These are phyloP conservation scores for Melastoma malabathricum DNA, from an alignment of 345 rosid species.

Conservation along the genomic window DNA sequence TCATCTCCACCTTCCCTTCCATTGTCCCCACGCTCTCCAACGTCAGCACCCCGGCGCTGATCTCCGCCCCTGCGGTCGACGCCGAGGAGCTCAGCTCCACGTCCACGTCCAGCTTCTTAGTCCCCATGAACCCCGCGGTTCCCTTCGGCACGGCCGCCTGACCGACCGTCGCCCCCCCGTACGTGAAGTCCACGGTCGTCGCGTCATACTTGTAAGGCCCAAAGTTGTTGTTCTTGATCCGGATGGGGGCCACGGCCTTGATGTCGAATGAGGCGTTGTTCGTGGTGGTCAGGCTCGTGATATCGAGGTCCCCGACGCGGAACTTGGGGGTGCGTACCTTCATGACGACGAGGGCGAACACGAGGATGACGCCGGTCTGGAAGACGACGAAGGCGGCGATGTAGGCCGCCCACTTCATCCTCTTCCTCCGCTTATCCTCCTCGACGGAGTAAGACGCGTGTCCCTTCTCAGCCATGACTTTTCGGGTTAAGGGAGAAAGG, in stretches of 20 bases:
- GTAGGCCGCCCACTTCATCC: slow-evolving; percentile 12
- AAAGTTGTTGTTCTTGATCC: slow-evolving; percentile 12
- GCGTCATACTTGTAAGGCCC: slow-evolving; percentile 15
- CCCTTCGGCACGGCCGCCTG: too few relatives aligned
- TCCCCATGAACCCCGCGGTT: too few relatives aligned
- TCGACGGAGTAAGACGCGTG: too few relatives aligned
- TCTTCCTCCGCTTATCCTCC: slow-evolving; percentile 6
- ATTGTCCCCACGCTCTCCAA: neutral
- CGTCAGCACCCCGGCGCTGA: slow-evolving; percentile 3
- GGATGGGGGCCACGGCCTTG: slow-evolving; percentile 6
- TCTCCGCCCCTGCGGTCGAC: neutral
- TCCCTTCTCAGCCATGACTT: too few relatives aligned
- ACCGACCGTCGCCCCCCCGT: too few relatives aligned
- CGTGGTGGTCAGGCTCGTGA: neutral
- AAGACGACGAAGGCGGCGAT: slow-evolving; percentile 10
- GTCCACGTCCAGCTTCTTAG: too few relatives aligned
- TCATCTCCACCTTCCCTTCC: slow-evolving; percentile 6
- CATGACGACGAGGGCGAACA: slow-evolving; percentile 11
- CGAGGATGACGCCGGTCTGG: slow-evolving; percentile 10
- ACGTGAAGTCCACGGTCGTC: neutral
- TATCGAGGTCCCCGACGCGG: neutral
- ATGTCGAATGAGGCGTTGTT: neutral
- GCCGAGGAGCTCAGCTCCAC: neutral
- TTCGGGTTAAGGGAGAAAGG: too few relatives aligned
- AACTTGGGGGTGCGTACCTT: slow-evolving; percentile 3